Base-by-base conservation (phyloP, 2,329 filamentous ascomycete species). In the Davidsoniella virescens region DNA sequence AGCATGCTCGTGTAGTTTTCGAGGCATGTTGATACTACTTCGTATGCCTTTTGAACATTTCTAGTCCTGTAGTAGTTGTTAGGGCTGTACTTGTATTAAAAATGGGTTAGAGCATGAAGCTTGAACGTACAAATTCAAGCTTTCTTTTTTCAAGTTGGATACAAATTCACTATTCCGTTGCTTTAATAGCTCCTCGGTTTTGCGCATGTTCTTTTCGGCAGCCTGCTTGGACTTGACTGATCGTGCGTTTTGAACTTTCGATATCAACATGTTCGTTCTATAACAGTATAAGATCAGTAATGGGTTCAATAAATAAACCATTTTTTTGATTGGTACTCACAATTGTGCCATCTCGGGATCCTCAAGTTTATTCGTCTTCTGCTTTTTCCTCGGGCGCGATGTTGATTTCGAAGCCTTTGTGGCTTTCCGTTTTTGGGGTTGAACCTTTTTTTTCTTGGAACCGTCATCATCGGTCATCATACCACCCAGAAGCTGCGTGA, bases 81-180 rank as follows among this genome's bases (percentile, higher is more conserved):
- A 50, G 39, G 17, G 26, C 17, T 16, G 18, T 17, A 5, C n/a
- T 14, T n/a, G 33, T 17, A 17, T 18, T 18, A 2, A 14, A 33
- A 33, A 33, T 33, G 5, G 14, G 6, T 18, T 38, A 26, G n/a
- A 43, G 26, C 17, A 16, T 26, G 12, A 7, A 12, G 25, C 25
- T 10, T 17, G 12, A 25, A 53, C 51, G 44, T 47, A 53, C 51
- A 53, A 39, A 18, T 41, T 50, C 12, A 23, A 18, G 17, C 47
- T 50, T 16, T 53, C 51, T n/a, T 38, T 33, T 18, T 53, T 37
- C 5, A 53, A 43, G 5, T 47, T 36, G 9, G 14, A 33, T 26
- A 53, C 16, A 10, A 53, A 36, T 7, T 33, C 44, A 6, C 26
- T 43, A 43, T 50, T 53, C 29, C 42, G 37, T n/a, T 46, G 18